phyloP scores from a whole-genome alignment of 1,139 yeast species.

The Suhomyces wounanorum region DNA sequence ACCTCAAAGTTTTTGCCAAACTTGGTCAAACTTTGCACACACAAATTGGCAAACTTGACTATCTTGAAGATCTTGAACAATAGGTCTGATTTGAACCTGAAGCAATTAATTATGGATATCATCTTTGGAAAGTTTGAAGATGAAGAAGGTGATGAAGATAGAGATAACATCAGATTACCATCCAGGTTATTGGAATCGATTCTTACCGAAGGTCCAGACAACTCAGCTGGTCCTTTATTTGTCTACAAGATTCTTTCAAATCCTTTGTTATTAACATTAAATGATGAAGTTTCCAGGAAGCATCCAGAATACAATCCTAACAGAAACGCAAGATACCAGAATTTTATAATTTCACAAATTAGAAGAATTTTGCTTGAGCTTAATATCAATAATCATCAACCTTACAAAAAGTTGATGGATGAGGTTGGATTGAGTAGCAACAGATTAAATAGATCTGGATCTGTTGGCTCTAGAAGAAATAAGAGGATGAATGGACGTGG shows the following conservation, averaged over 20 bases:
- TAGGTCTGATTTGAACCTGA: conserved; percentile 64
- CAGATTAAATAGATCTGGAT: conserved; percentile 34
- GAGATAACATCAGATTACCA: conserved; percentile 22
- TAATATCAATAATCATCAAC: conserved; percentile 61
- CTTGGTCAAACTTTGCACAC: conserved; percentile 69
- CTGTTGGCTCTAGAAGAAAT: conserved; percentile 24
- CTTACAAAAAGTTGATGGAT: conserved; percentile 84
- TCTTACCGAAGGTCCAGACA: conserved; percentile 51
- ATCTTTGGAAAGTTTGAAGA: conserved; percentile 58
- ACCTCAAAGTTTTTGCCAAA: conserved; percentile 60
- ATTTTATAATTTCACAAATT: conserved; percentile 59
- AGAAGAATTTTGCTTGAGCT: conserved; percentile 60
- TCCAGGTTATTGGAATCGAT: conserved; percentile 42
- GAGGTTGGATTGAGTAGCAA: conserved; percentile 74
- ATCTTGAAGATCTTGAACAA: conserved; percentile 76
- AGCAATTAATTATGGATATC: conserved; percentile 60
- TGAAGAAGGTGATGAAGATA: conserved; percentile 21
- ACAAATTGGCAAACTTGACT: conserved; percentile 84
- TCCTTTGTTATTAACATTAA: conserved; percentile 48
- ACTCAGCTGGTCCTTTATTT: conserved; percentile 80
- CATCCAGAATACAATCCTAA: conserved; percentile 11
- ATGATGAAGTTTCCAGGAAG: conserved; percentile 28
- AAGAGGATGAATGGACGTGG: conserved; percentile 24
- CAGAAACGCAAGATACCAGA: conserved; percentile 50
- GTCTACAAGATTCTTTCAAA: conserved; percentile 75